Base-by-base conservation (phyloP, 768 basidiomycete genomes). In the Lyophyllum atratum region DNA sequence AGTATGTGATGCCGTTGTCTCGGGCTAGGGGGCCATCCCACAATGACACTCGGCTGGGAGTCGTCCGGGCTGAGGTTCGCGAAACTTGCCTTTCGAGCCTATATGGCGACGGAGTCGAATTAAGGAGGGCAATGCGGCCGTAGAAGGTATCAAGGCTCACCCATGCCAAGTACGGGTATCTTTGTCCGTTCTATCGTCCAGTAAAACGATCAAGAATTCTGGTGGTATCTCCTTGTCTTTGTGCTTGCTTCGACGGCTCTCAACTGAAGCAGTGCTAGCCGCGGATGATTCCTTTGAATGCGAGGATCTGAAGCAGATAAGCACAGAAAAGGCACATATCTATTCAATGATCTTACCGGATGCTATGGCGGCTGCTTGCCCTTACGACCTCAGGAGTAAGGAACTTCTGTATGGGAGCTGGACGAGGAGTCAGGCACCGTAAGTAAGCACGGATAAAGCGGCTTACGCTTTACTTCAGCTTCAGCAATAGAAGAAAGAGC, bases 1-100 rank as follows among this genome's bases (percentile, higher is more conserved):
- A 55, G 31, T 60, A 64, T 40, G 50, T 62, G 33, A 63, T 60
- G 39, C 62, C 68, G 43, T 72, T 67, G 19, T 70, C 64, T 39
- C 68, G 70, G 17, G 73, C 76, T 28, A 78, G 64, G 29, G 76
- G 74, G 2, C 76, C 75, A 47, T 72, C 73, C 78, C 78, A 80
- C 5, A 75, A 71, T 4, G 76, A 77, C 54, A 69, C 67, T 3
- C 73, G 69, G 33, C 69, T 71, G 22, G 66, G 56, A 25, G 61
- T 64, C 59, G 48, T 62, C 58, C 49, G 57, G 22, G 61, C 17
- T n/a, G 66, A 54, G 29, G 54, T 70, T 49, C 68, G 62, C 14
- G 74, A 72, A 22, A 60, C 57, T 49, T 74, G 70, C 37, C 71
- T 65, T 54, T 75, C 71, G 26, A 76, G 66, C 9, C 75, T 75